Conservation (phyloP, 495 filamentous ascomycete genomes). For the Wilcoxina mikolae region DNA sequence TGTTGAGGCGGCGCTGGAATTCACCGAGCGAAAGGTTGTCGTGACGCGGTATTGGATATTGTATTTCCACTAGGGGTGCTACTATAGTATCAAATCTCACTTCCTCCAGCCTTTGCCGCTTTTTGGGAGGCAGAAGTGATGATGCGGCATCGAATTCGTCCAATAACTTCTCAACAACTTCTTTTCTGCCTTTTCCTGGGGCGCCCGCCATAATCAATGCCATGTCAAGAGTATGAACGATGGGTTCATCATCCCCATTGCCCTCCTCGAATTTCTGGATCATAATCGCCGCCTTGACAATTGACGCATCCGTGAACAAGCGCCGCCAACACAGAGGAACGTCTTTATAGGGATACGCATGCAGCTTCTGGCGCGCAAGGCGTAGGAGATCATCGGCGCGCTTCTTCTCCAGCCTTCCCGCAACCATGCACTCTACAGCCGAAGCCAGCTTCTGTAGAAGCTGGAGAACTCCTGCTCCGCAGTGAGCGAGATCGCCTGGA, state of each 20-base stretch:
- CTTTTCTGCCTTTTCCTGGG: conserved; percentile 35
- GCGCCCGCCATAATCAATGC: conserved; percentile 72
- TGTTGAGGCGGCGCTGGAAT: conserved; percentile 50
- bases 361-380: conserved; percentile 46
- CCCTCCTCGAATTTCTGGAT: neutral
- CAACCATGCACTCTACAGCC: neutral
- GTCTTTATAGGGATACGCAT: conserved; percentile 59
- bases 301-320: conserved; percentile 62
- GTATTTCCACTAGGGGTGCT: conserved; percentile 19
- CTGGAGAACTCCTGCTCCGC: neutral
- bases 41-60: conserved; percentile 28
- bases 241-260: conserved; percentile 25
- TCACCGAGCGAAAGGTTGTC: conserved; percentile 38
- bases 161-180: conserved; percentile 44
- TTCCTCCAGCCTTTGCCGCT: neutral
- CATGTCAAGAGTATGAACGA: conserved; percentile 58
- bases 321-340: conserved; percentile 61
- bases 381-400: conserved; percentile 19
- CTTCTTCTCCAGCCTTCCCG: neutral
- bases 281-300: conserved; percentile 41
- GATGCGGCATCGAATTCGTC: conserved; percentile 5
- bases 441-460: neutral
- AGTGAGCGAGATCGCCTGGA: neutral
- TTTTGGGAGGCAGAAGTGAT: neutral
- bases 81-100: neutral